Percentiles rank a stretch among this genome's conserved stretches.
phyloP scores from a whole-genome alignment of 768 basidiomycete genomes.

The Lactarius psammicola region DNA sequence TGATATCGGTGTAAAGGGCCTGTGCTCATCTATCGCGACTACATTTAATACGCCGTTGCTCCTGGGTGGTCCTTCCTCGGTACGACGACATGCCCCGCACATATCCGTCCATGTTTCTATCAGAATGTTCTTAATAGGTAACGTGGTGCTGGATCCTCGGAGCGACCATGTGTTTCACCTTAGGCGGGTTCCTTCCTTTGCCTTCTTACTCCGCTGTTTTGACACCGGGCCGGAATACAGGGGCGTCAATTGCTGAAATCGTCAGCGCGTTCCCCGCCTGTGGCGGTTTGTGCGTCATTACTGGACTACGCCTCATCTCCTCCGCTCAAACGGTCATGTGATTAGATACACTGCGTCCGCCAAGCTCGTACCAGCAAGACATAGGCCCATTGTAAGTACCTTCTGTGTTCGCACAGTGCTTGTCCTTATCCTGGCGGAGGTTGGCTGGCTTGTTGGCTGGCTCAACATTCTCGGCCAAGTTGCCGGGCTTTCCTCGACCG shows the following conservation, averaged over 20 bases:
- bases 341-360: conserved; percentile 79
- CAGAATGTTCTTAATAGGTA: conserved; percentile 37
- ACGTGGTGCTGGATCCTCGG: conserved; percentile 78
- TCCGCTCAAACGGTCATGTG: background rate
- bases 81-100: conserved; percentile 34
- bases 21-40: conserved; percentile 74
- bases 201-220: background rate
- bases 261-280: conserved; percentile 75
- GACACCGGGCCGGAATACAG: conserved; percentile 27
- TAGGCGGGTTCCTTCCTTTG: conserved; percentile 39
- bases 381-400: conserved; percentile 57
- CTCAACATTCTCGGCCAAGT: conserved; percentile 83
- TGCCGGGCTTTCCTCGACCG: conserved; percentile 82
- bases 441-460: conserved; percentile 82
- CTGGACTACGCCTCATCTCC: background rate
- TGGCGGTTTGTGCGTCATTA: conserved; percentile 56
- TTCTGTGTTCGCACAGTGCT: background rate
- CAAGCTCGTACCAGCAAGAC: conserved; percentile 60
- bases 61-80: conserved; percentile 67
- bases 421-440: conserved; percentile 35
- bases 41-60: conserved; percentile 74
- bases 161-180: conserved; percentile 68
- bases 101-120: background rate
- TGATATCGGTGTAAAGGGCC: conserved; percentile 43
- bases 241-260: conserved; percentile 71